These are phyloP conservation scores for Basidioascus undulatus DNA, from an alignment of 768 basidiomycete genomes.

Conservation along the genomic window DNA sequence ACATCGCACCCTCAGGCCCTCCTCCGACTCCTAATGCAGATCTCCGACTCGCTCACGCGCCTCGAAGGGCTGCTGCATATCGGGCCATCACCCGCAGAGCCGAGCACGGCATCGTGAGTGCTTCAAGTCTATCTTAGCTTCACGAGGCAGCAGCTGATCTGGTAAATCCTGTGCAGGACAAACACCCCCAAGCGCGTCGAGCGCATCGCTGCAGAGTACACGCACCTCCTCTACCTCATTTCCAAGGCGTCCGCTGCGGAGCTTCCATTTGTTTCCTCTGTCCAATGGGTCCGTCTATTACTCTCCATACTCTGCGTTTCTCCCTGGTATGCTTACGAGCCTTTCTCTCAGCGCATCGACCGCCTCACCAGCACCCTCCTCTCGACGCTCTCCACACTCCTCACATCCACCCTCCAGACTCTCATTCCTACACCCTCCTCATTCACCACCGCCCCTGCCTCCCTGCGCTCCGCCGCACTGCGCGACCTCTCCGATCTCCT, in stretches of 20 bases:
- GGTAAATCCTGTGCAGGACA: not conserved
- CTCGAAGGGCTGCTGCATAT: slow-evolving; percentile 68
- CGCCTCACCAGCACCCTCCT: slow-evolving; percentile 63
- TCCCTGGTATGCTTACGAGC: not conserved
- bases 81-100: slow-evolving; percentile 25
- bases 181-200: slow-evolving; percentile 27
- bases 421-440: slow-evolving; percentile 15
- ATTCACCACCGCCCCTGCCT: not conserved
- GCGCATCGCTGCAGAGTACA: slow-evolving; percentile 79
- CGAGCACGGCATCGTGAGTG: slow-evolving; percentile 21
- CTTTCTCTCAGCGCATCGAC: slow-evolving; percentile 41
- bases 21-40: slow-evolving; percentile 64
- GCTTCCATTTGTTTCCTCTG: slow-evolving; percentile 54
- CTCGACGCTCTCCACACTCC: slow-evolving; percentile 62
- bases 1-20: slow-evolving; percentile 33
- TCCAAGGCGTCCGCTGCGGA: slow-evolving; percentile 54
- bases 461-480: slow-evolving; percentile 23
- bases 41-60: slow-evolving; percentile 72
- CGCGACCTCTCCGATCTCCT: slow-evolving; percentile 54
- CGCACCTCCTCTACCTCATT: slow-evolving; percentile 69
- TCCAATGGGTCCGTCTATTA: slow-evolving; percentile 44
- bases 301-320: slow-evolving; percentile 15
- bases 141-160: not conserved
- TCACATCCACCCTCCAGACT: slow-evolving; percentile 33
- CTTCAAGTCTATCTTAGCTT: slow-evolving; percentile 15